Evolutionary conservation across 768 basidiomycete genomes (phyloP).

Genomic region (Amanita thiersii): DNA sequence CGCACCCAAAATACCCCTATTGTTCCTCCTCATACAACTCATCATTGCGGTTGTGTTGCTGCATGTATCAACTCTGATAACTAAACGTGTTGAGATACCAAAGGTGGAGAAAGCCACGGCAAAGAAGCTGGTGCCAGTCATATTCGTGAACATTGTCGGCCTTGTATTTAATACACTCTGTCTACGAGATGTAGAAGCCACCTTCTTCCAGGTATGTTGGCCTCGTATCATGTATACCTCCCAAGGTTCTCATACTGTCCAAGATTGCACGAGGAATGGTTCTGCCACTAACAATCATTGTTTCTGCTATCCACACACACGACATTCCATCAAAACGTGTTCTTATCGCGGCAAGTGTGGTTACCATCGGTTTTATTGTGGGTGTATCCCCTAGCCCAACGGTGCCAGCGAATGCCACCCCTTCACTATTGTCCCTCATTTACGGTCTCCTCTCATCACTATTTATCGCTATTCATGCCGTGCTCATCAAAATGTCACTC

Average conservation of each 20-base stretch:
- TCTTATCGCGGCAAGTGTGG: slow-evolving; percentile 49
- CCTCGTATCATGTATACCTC: neutral
- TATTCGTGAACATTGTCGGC: slow-evolving; percentile 64
- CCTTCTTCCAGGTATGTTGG: slow-evolving; percentile 62
- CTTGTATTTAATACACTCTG: slow-evolving; percentile 77
- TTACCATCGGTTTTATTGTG: slow-evolving; percentile 70
- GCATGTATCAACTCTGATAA: slow-evolving; percentile 41
- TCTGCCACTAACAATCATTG: slow-evolving; percentile 71
- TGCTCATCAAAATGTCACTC: slow-evolving; percentile 65
- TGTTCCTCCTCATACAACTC: slow-evolving; percentile 65
- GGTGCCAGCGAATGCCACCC: slow-evolving; percentile 32
- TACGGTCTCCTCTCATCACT: slow-evolving; percentile 68
- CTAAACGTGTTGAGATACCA: slow-evolving; percentile 49
- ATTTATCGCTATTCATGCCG: slow-evolving; percentile 70
- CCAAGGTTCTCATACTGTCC: neutral
- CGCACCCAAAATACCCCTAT: slow-evolving; percentile 55
- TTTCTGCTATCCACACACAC: slow-evolving; percentile 54
- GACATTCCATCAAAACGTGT: slow-evolving; percentile 46
- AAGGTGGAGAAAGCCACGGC: slow-evolving; percentile 40
- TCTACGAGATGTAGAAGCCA: slow-evolving; percentile 69
- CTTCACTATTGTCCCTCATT: slow-evolving; percentile 50
- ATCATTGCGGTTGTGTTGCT: slow-evolving; percentile 59
- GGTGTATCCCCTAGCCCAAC: slow-evolving; percentile 55
- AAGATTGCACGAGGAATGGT: slow-evolving; percentile 83
- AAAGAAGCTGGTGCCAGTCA: slow-evolving; percentile 54